A percentile compares a stretch with the other conserved stretches of the same genome.
Conservation (phyloP, 2,329 filamentous ascomycete species). For the Aspergillus versicolor region DNA sequence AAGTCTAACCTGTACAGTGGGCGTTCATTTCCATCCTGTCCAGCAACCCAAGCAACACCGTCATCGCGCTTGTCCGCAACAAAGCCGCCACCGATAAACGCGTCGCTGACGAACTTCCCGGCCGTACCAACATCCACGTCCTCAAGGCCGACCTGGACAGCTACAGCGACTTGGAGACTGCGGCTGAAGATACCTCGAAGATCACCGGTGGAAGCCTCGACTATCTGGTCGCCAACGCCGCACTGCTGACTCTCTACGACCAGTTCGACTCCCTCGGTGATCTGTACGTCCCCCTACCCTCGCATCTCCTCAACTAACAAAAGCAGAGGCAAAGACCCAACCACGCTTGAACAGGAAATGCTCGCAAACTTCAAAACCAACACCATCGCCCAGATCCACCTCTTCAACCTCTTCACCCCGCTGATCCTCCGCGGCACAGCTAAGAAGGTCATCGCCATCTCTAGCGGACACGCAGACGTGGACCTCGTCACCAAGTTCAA, state of each 20-base stretch:
- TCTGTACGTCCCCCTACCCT: not conserved
- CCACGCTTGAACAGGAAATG: not conserved
- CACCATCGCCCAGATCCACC: not conserved
- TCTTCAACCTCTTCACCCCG: constrained; percentile 52
- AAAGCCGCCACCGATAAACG: not conserved
- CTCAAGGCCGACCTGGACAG: not conserved
- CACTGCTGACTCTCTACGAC: not conserved
- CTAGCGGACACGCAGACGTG: constrained; percentile 50
- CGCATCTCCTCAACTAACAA: not conserved
- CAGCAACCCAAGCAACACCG: not conserved
- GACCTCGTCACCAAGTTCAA: constrained; percentile 42
- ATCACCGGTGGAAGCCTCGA: constrained; percentile 32
- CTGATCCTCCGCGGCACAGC: constrained; percentile 51
- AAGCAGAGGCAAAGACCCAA: not conserved
- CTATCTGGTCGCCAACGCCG: not conserved
- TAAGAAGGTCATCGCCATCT: constrained; percentile 58
- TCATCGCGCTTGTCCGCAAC: constrained; percentile 8
- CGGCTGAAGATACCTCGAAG: constrained; percentile 24
- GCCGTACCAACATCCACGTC: constrained; percentile 2
- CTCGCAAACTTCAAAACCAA: not conserved
- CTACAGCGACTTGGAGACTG: constrained; percentile 1
- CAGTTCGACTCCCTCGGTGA: not conserved
- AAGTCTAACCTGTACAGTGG: not conserved
- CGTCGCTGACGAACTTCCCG: not conserved
- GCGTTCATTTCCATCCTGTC: constrained; percentile 1